Evolutionary conservation across 768 basidiomycete species (phyloP).

Genomic region (Harrya chromipes): DNA sequence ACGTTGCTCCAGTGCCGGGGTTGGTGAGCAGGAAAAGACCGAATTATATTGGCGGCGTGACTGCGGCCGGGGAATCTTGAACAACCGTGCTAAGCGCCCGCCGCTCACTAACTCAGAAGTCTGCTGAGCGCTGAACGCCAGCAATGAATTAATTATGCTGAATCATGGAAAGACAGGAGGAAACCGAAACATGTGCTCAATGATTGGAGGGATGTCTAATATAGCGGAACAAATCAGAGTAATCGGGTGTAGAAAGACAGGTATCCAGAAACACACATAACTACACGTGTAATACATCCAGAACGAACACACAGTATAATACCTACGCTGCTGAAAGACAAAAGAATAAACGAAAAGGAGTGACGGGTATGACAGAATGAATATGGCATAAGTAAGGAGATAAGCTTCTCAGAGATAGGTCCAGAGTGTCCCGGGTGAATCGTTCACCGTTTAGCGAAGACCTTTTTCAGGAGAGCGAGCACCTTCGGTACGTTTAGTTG

Average conservation of each 20-base stretch:
- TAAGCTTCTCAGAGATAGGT: constrained; percentile 16
- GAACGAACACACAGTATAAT: constrained; percentile 27
- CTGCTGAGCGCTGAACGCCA: too few relatives aligned
- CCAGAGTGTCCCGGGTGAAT: constrained; percentile 3
- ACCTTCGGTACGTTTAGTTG: constrained; percentile 97
- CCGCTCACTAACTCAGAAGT: too few relatives aligned
- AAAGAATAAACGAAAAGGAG: constrained; percentile 17
- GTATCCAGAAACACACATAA: constrained; percentile 37
- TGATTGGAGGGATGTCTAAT: neutral
- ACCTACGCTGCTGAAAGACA: constrained; percentile 11
- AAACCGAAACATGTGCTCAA: too few relatives aligned
- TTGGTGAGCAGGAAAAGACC: too few relatives aligned
- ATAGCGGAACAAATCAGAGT: constrained; percentile 11
- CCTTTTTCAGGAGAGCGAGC: constrained; percentile 87
- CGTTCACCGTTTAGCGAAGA: constrained; percentile 80
- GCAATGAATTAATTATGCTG: too few relatives aligned
- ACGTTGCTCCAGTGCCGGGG: neutral
- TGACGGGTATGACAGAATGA: constrained; percentile 32
- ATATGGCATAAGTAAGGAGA: constrained; percentile 35
- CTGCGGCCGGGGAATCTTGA: too few relatives aligned
- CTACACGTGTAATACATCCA: constrained; percentile 37
- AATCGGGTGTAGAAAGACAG: constrained; percentile 29
- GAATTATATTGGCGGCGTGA: too few relatives aligned
- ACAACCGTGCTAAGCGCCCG: too few relatives aligned
- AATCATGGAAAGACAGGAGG: too few relatives aligned